These are phyloP conservation scores for Rhizophora mangle DNA, from an alignment of 345 rosid species.

Conservation along the genomic window DNA sequence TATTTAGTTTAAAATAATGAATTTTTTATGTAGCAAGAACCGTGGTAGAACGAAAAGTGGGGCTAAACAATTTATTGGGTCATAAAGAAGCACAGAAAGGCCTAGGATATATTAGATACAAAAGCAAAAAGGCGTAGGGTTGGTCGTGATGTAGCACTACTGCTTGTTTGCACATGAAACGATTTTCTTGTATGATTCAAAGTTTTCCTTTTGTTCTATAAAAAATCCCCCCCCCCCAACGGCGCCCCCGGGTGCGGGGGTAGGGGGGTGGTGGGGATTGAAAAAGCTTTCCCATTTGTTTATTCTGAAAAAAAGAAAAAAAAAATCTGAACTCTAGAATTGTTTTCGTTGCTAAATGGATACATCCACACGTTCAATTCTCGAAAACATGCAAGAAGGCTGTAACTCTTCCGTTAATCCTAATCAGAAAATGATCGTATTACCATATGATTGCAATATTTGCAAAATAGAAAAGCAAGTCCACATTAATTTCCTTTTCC, in stretches of 20 bases:
- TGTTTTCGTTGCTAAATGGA: too few species aligned
- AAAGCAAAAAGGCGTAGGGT: not conserved
- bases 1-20: too few species aligned
- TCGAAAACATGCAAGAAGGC: too few species aligned
- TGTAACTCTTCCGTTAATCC: too few species aligned
- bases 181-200: not conserved
- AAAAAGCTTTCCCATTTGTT: too few species aligned
- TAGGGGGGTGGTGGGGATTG: too few species aligned
- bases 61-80: not conserved
- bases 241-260: too few species aligned
- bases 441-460: not conserved
- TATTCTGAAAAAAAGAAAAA: too few species aligned
- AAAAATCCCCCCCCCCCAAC: too few species aligned
- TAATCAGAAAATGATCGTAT: too few species aligned
- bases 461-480: not conserved
- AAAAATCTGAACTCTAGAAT: too few species aligned
- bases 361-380: too few species aligned
- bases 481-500: not conserved
- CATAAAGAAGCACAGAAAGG: not conserved
- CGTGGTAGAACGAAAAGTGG: not conserved
- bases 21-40: not conserved
- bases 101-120: not conserved
- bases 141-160: conserved; percentile 4
- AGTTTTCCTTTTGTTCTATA: not conserved
- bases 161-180: not conserved